A percentile compares a stretch with the other conserved stretches of the same genome.
phyloP scores from a whole-genome alignment of 2,329 filamentous ascomycete species.

The Calycina herbarum region DNA sequence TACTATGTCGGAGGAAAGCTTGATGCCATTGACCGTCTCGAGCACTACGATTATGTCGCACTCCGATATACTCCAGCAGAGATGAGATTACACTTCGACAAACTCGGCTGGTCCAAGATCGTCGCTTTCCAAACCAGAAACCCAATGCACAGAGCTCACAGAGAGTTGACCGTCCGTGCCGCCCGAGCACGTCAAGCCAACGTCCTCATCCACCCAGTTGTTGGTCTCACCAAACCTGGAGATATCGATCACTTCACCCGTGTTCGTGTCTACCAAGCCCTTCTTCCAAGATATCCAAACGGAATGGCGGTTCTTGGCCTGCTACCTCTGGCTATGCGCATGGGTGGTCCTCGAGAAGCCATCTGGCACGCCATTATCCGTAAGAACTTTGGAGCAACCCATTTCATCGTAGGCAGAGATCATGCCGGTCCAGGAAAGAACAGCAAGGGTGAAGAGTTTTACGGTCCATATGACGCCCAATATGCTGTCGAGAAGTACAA shows the following conservation, averaged over 20 bases:
- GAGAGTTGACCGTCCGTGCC: conserved; percentile 95
- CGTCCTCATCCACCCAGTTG: conserved; percentile 97
- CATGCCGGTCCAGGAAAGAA: conserved; percentile 98
- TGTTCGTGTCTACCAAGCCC: conserved; percentile 96
- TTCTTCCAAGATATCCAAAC: conserved; percentile 95
- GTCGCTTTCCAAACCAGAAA: conserved; percentile 99
- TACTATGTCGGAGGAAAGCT: conserved; percentile 96
- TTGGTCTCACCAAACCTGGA: conserved; percentile 96
- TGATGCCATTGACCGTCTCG: conserved; percentile 89
- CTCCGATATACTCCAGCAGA: conserved; percentile 93
- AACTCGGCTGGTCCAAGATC: conserved; percentile 96
- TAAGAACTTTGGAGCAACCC: conserved; percentile 98
- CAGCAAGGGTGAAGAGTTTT: conserved; percentile 94
- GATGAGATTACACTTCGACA: conserved; percentile 95
- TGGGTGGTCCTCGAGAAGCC: conserved; percentile 96
- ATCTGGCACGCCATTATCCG: conserved; percentile 99
- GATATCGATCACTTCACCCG: conserved; percentile 99
- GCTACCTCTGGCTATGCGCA: conserved; percentile 94
- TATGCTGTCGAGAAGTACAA: conserved; percentile 94
- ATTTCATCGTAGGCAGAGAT: conserved; percentile 99
- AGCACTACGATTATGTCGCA: conserved; percentile 99
- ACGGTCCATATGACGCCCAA: conserved; percentile 97
- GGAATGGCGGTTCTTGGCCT: conserved; percentile 98
- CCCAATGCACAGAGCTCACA: conserved; percentile 98
- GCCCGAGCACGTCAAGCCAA: conserved; percentile 96